Evolutionary conservation across 1,284 basidiomycete species (phyloP).

Genomic region (Prillingera fragicola): DNA sequence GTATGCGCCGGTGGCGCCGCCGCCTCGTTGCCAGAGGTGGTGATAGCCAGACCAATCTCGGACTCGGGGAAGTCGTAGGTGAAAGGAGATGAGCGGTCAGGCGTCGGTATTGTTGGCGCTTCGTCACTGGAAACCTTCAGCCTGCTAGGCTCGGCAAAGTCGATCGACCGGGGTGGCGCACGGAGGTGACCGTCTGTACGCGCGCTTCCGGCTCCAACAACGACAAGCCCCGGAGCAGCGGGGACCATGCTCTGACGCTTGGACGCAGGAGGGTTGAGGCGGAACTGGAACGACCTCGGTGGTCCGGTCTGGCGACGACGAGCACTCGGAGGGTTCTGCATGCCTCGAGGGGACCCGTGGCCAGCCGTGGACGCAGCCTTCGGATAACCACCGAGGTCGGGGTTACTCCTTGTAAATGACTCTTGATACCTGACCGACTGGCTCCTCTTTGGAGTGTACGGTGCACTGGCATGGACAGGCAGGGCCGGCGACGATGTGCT

Average conservation of each 20-base stretch:
- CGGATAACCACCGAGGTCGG: constrained; percentile 2
- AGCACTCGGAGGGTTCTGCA: background rate
- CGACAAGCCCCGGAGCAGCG: background rate
- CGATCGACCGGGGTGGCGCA: constrained; percentile 1
- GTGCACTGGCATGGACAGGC: background rate
- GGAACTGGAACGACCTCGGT: constrained; percentile 13
- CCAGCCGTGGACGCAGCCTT: no score
- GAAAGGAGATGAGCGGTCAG: constrained; percentile 9
- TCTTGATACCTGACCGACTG: background rate
- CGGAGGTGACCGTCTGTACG: background rate
- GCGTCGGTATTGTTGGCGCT: constrained; percentile 9
- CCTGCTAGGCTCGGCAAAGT: constrained; percentile 15
- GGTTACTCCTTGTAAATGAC: constrained; percentile 7
- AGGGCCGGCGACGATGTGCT: constrained; percentile 7
- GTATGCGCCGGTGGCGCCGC: constrained; percentile 1
- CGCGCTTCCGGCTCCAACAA: constrained; percentile 1
- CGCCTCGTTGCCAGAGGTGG: constrained; percentile 13
- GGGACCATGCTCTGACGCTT: background rate
- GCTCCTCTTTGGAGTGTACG: background rate
- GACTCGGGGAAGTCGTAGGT: constrained; percentile 7
- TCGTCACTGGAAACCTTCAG: no score
- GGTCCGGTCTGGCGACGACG: constrained; percentile 9
- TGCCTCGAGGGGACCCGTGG: no score
- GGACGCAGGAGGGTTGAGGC: background rate
- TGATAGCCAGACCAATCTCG: constrained; percentile 34